Conservation (phyloP, 352 stramenopile species). For the Phytophthora boehmeriae region DNA sequence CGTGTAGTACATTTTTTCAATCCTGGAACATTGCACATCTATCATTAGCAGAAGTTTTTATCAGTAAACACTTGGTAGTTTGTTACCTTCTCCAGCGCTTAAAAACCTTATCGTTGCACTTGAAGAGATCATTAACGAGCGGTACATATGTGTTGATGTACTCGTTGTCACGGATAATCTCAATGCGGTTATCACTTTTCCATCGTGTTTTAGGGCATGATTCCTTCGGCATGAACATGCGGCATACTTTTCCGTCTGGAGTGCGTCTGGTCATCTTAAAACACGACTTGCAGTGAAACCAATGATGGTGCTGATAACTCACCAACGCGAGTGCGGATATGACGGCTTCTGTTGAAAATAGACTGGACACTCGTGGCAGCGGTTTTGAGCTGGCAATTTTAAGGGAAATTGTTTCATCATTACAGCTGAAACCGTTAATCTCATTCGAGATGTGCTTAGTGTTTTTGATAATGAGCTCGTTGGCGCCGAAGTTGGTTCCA, state of each 20-base stretch:
- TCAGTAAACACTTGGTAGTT: too few species aligned
- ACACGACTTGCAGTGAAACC: conserved; percentile 8
- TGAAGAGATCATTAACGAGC: conserved; percentile 4
- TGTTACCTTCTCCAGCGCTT: conserved; percentile 8
- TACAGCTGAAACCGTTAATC: not conserved
- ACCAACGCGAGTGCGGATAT: not conserved
- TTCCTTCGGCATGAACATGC: conserved; percentile 13
- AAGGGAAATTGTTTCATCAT: not conserved
- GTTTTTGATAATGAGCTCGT: not conserved
- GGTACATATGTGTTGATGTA: not conserved
- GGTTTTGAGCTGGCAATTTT: too few species aligned
- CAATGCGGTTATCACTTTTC: not conserved
- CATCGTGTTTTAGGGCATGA: not conserved
- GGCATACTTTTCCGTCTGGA: not conserved
- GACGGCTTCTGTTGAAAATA: not conserved
- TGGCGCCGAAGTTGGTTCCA: not conserved
- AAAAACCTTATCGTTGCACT: too few species aligned
- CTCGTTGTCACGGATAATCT: not conserved
- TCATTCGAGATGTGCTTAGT: not conserved
- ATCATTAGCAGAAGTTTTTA: not conserved
- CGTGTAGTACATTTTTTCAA: conserved; percentile 3
- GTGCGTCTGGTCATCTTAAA: conserved; percentile 17
- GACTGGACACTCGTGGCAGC: too few species aligned
- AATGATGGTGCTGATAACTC: conserved; percentile 10
- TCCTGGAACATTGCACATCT: not conserved